These are phyloP conservation scores for Fusarium sp. DNA, from an alignment of 2,329 filamentous ascomycete species.

Conservation along the genomic window DNA sequence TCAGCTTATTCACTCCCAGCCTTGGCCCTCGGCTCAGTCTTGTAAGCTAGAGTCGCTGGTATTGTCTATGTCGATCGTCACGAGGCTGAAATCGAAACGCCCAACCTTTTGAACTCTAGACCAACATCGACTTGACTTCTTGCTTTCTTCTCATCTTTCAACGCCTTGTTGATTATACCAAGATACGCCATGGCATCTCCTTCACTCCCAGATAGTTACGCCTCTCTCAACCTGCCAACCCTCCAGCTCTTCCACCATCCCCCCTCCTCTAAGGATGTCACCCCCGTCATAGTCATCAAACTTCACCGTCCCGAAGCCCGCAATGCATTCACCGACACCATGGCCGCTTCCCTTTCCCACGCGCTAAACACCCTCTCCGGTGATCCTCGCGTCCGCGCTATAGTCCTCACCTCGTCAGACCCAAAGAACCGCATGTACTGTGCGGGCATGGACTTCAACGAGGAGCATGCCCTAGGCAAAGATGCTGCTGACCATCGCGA, in stretches of 20 bases:
- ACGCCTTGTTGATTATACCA: neutral
- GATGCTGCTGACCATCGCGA: constrained; percentile 57
- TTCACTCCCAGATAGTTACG: constrained; percentile 55
- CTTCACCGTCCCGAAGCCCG: constrained; percentile 73
- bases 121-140: constrained; percentile 12
- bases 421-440: constrained; percentile 65
- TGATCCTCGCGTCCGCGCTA: constrained; percentile 66
- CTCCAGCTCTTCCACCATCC: constrained; percentile 65
- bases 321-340: constrained; percentile 76
- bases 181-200: constrained; percentile 40
- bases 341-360: constrained; percentile 70
- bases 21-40: constrained; percentile 22
- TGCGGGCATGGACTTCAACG: constrained; percentile 68
- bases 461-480: constrained; percentile 45
- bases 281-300: constrained; percentile 70
- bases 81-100: constrained; percentile 20
- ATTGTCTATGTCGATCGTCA: neutral
- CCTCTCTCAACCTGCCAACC: constrained; percentile 56
- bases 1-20: neutral
- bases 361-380: constrained; percentile 64
- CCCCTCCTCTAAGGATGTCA: constrained; percentile 63
- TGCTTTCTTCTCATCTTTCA: neutral
- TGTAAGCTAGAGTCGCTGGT: constrained; percentile 26
- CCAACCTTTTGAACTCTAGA: constrained; percentile 23
- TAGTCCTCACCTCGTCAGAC: constrained; percentile 68